Percentiles rank a stretch among this genome's conserved stretches.
Conservation (phyloP, 495 filamentous ascomycete genomes). For the Cenococcum geophilum region DNA sequence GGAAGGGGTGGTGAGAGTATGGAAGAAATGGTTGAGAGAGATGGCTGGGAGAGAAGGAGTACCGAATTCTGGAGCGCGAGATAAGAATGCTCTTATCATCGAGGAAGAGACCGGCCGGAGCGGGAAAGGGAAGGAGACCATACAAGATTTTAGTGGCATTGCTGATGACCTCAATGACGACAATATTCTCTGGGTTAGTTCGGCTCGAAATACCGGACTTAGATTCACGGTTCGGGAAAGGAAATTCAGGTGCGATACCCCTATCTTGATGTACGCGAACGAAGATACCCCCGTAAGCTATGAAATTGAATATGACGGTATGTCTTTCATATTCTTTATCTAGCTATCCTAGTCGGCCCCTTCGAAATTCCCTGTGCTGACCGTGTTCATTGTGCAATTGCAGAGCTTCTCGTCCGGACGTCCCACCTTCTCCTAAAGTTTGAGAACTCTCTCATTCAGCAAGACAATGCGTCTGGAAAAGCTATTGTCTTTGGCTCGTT, state of each 20-base stretch:
- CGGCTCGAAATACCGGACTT: slow-evolving; percentile 34
- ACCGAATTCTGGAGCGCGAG: too few relatives aligned
- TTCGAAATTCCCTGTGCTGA: too few relatives aligned
- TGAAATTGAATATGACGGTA: slow-evolving; percentile 40
- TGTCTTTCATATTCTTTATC: slow-evolving; percentile 1
- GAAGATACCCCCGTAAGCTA: slow-evolving; percentile 39
- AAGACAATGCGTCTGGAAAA: slow-evolving; percentile 34
- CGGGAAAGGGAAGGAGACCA: slow-evolving; percentile 17
- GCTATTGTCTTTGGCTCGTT: slow-evolving; percentile 41
- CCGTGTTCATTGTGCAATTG: slow-evolving; percentile 1
- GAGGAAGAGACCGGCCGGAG: background rate
- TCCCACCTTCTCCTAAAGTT: slow-evolving; percentile 37
- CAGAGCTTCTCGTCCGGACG: slow-evolving; percentile 40
- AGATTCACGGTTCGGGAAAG: slow-evolving; percentile 36
- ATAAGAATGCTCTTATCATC: background rate
- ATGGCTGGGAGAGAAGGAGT: slow-evolving; percentile 15
- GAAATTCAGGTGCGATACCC: slow-evolving; percentile 25
- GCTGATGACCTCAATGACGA: slow-evolving; percentile 15
- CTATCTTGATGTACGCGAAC: slow-evolving; percentile 33
- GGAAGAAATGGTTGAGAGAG: slow-evolving; percentile 56
- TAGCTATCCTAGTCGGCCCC: too few relatives aligned
- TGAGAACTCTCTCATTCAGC: slow-evolving; percentile 35
- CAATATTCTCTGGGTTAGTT: slow-evolving; percentile 38
- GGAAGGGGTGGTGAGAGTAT: slow-evolving; percentile 61
- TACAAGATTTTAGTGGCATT: slow-evolving; percentile 11